Conservation (phyloP, 2,329 filamentous ascomycete species). For the Ceratocystis colombiana region DNA sequence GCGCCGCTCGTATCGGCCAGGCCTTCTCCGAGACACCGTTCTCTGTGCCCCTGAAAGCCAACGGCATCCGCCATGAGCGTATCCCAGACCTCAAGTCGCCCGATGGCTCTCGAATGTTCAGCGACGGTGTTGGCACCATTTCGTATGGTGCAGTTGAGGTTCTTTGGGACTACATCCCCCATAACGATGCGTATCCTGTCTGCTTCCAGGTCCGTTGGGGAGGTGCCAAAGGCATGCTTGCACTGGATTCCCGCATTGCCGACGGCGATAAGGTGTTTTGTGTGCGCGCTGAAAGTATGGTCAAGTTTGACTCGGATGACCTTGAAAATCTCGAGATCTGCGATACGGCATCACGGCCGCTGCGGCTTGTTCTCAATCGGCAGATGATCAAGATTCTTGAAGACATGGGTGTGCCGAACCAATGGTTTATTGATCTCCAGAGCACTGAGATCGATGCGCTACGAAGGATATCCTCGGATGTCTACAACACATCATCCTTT, state of each 20-base stretch:
- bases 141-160: constrained; percentile 48
- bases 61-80: constrained; percentile 31
- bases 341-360: constrained; percentile 54
- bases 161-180: constrained; percentile 49
- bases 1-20: constrained; percentile 51
- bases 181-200: constrained; percentile 44
- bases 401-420: constrained; percentile 52
- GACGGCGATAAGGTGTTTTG: constrained; percentile 49
- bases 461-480: constrained; percentile 46
- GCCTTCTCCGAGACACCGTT: constrained; percentile 67
- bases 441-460: constrained; percentile 50
- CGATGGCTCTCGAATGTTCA: constrained; percentile 52
- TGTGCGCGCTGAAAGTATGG: constrained; percentile 62
- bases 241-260: constrained; percentile 51
- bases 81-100: constrained; percentile 45
- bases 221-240: constrained; percentile 70
- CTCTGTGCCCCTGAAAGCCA: constrained; percentile 43
- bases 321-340: constrained; percentile 58
- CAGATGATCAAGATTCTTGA: constrained; percentile 80
- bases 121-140: constrained; percentile 69
- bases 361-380: constrained; percentile 63
- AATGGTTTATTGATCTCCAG: constrained; percentile 57
- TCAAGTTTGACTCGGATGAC: constrained; percentile 57
- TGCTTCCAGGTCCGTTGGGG: constrained; percentile 65
- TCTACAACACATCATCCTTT: constrained; percentile 55